Percentiles rank a stretch among this genome's conserved stretches.
Evolutionary conservation across 2,329 filamentous ascomycete genomes (phyloP).

Genomic region (Venturia carpophila): DNA sequence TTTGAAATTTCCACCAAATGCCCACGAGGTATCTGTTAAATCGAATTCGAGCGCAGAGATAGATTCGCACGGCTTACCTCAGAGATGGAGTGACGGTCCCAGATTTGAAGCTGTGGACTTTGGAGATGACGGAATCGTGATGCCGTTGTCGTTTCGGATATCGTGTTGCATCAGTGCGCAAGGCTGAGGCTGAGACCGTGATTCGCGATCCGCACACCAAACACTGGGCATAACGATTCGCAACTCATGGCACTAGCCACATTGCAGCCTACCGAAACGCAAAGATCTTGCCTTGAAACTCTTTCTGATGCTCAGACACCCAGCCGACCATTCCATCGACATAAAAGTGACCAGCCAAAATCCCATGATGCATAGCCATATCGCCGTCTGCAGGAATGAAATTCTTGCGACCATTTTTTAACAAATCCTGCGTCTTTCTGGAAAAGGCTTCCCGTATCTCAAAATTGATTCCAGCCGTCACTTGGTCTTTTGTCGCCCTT

Average conservation of each 20-base stretch:
- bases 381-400: background rate
- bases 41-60: no score
- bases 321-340: conserved; percentile 5
- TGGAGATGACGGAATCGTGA: background rate
- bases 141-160: background rate
- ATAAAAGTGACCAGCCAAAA: conserved; percentile 5
- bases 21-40: no score
- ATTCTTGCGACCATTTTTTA: no score
- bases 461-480: background rate
- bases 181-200: background rate
- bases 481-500: background rate
- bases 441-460: conserved; percentile 6
- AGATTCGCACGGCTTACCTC: no score
- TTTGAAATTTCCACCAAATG: no score
- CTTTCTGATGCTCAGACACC: background rate
- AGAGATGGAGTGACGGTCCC: no score
- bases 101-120: no score
- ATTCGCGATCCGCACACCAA: background rate
- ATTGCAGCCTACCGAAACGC: background rate
- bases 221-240: no score
- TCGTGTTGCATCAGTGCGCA: background rate
- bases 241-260: background rate
- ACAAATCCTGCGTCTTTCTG: background rate
- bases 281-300: background rate
- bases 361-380: background rate